phyloP scores from a whole-genome alignment of 2,329 filamentous ascomycete species.

The Nemania diffusa region DNA sequence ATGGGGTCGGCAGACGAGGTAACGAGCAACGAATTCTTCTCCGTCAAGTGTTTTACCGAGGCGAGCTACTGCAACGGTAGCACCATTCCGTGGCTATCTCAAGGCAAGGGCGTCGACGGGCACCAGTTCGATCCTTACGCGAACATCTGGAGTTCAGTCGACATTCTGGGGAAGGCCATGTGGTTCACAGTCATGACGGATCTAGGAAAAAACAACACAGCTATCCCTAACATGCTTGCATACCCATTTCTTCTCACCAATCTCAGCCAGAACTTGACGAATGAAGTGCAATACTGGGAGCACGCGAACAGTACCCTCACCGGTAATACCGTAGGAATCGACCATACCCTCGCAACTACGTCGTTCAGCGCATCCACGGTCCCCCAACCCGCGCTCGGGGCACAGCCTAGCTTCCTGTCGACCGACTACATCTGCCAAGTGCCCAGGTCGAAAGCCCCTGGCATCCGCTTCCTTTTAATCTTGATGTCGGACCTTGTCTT shows the following conservation, averaged over 20 bases:
- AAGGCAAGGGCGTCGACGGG: conserved; percentile 4
- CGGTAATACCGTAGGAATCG: background rate
- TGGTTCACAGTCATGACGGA: conserved; percentile 36
- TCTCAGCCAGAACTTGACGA: conserved; percentile 35
- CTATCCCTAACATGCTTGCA: conserved; percentile 35
- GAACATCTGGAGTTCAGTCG: conserved; percentile 26
- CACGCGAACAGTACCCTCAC: background rate
- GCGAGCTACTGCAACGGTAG: conserved; percentile 10
- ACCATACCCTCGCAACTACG: background rate
- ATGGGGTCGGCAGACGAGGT: conserved; percentile 28
- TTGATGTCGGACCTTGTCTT: conserved; percentile 36
- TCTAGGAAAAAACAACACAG: conserved; percentile 28
- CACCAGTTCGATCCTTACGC: conserved; percentile 18
- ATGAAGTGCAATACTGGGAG: conserved; percentile 26
- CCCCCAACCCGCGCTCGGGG: conserved; percentile 10
- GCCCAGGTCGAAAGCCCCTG: conserved; percentile 29
- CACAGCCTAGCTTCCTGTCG: conserved; percentile 21
- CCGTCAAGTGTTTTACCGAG: conserved; percentile 28
- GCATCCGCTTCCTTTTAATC: conserved; percentile 29
- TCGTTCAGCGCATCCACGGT: conserved; percentile 25
- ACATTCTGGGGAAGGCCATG: conserved; percentile 34
- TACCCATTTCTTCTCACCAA: conserved; percentile 33
- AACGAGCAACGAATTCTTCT: conserved; percentile 31
- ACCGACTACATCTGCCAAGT: conserved; percentile 32
- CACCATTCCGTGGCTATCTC: conserved; percentile 16